Evolutionary conservation across 2,329 filamentous ascomycete genomes (phyloP).

Genomic region (Curvularia sp.): DNA sequence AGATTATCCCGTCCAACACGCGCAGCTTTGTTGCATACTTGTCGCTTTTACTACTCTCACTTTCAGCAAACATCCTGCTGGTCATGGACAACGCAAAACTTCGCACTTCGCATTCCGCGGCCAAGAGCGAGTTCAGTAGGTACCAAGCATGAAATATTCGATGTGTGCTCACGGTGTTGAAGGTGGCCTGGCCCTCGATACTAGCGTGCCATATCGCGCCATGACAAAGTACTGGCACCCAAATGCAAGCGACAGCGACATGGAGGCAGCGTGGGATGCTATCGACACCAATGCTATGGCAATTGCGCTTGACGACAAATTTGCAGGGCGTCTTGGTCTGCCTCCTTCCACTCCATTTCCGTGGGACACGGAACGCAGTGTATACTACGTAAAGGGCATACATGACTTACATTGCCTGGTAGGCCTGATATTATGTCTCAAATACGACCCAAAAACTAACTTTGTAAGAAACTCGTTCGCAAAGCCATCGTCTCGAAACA

Average conservation of each 20-base stretch:
- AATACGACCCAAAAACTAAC: slow-evolving; percentile 1
- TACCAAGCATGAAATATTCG: neutral
- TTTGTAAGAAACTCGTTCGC: slow-evolving; percentile 42
- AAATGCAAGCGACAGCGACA: slow-evolving; percentile 33
- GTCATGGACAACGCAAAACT: slow-evolving; percentile 38
- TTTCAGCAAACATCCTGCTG: slow-evolving; percentile 41
- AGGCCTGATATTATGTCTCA: neutral
- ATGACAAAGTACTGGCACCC: slow-evolving; percentile 44
- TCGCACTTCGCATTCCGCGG: slow-evolving; percentile 24
- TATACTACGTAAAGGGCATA: slow-evolving; percentile 48
- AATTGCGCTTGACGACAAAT: slow-evolving; percentile 42
- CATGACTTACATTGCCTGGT: slow-evolving; percentile 49
- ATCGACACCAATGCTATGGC: slow-evolving; percentile 46
- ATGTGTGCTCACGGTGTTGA: slow-evolving; percentile 12
- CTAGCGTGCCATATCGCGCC: slow-evolving; percentile 35
- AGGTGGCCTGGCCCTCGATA: slow-evolving; percentile 42
- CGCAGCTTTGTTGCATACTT: slow-evolving; percentile 37
- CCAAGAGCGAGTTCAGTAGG: slow-evolving; percentile 39
- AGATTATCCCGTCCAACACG: slow-evolving; percentile 39
- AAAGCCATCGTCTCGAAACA: slow-evolving; percentile 45
- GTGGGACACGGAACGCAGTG: slow-evolving; percentile 46
- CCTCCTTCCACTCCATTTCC: slow-evolving; percentile 41
- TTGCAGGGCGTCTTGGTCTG: slow-evolving; percentile 33
- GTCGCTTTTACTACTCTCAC: slow-evolving; percentile 40
- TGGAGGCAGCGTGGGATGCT: slow-evolving; percentile 45